These are phyloP conservation scores for Ceratobasidium sp. DNA, from an alignment of 1,284 basidiomycete species.

Conservation along the genomic window DNA sequence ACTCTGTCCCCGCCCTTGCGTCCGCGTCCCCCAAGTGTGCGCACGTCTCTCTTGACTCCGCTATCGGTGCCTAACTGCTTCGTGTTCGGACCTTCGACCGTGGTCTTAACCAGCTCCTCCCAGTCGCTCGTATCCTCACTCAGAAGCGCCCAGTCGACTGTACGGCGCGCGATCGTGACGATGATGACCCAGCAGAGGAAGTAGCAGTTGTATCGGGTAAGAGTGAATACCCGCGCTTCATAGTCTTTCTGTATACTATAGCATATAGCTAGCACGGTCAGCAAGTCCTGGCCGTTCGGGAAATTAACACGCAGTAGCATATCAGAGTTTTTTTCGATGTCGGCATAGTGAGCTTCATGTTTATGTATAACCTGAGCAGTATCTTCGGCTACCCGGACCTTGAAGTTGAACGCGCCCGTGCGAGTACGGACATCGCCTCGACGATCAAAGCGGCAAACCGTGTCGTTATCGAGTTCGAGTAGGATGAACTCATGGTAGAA, in stretches of 20 bases:
- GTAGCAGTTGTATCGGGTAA: conserved; percentile 40
- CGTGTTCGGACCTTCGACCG: conserved; percentile 3
- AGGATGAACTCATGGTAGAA: conserved; percentile 38
- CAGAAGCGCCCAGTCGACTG: conserved; percentile 29
- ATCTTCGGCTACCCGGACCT: conserved; percentile 27
- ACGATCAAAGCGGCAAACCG: conserved; percentile 41
- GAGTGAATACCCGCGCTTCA: conserved; percentile 17
- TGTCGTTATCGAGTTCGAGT: conserved; percentile 20
- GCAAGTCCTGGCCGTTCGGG: conserved; percentile 16
- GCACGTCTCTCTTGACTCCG: not conserved
- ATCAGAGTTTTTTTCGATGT: conserved; percentile 9
- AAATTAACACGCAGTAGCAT: conserved; percentile 19
- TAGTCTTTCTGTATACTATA: conserved; percentile 28
- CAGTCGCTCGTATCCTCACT: conserved; percentile 1
- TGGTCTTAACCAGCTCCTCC: conserved; percentile 22
- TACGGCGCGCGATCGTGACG: not conserved
- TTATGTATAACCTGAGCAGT: conserved; percentile 34
- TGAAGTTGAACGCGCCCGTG: not conserved
- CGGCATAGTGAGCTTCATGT: not conserved
- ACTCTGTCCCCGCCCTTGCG: not conserved
- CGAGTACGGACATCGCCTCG: conserved; percentile 23
- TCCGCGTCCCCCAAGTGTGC: not conserved
- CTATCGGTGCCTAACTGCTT: not conserved
- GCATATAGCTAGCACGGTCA: conserved; percentile 17
- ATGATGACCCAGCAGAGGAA: conserved; percentile 39